These are phyloP conservation scores for Russula dissimulans DNA, from an alignment of 768 basidiomycete species.

Conservation along the genomic window DNA sequence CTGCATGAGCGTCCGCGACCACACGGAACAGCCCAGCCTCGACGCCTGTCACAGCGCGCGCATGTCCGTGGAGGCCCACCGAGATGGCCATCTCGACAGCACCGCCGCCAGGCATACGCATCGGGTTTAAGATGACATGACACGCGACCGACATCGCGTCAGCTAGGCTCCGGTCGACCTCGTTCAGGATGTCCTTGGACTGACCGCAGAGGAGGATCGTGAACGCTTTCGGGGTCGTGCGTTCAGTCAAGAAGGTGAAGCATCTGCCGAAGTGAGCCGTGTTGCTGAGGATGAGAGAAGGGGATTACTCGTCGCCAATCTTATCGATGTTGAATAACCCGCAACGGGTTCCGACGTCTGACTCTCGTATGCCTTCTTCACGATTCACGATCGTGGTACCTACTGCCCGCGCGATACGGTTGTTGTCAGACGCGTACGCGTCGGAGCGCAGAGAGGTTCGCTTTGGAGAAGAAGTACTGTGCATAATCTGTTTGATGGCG, in stretches of 20 bases:
- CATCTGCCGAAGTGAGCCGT: constrained; percentile 76
- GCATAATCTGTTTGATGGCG: constrained; percentile 59
- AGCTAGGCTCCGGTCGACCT: constrained; percentile 94
- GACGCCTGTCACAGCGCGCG: constrained; percentile 73
- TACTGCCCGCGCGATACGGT: constrained; percentile 91
- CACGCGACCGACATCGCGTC: constrained; percentile 97
- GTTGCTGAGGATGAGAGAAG: background rate
- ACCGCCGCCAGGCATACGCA: constrained; percentile 87
- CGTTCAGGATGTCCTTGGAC: constrained; percentile 95
- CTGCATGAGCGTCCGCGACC: constrained; percentile 90
- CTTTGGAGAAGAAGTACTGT: constrained; percentile 80
- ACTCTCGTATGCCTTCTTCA: constrained; percentile 85
- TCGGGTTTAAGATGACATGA: constrained; percentile 93
- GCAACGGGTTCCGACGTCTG: constrained; percentile 87
- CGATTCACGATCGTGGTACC: constrained; percentile 97
- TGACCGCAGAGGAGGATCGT: constrained; percentile 96
- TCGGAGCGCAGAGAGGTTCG: constrained; percentile 86
- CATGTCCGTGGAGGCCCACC: constrained; percentile 75
- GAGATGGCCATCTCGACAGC: constrained; percentile 98
- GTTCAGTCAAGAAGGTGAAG: constrained; percentile 92
- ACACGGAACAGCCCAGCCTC: constrained; percentile 89
- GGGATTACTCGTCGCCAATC: constrained; percentile 82
- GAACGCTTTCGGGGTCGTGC: constrained; percentile 87
- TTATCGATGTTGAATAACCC: constrained; percentile 95
- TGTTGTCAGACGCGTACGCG: constrained; percentile 98